Evolutionary conservation across 2,329 filamentous ascomycete genomes (phyloP), one percentile per base, ranked within the genome.

Genomic region (Cordyceps javanica): DNA sequence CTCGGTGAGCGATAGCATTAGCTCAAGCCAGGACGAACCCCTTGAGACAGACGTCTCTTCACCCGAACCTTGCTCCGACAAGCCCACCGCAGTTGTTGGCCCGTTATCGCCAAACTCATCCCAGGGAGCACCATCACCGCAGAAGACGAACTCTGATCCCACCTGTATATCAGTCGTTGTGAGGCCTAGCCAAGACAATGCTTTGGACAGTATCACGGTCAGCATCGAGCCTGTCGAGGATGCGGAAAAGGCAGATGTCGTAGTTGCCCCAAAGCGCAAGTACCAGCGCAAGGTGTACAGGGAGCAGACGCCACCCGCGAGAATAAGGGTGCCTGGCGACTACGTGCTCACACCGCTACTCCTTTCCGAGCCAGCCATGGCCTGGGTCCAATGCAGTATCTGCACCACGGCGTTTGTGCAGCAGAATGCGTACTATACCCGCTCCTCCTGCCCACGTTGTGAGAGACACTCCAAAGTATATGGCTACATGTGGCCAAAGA

Each of bases 401-500:
- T 99, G 94, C 73, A 82, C 83, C 51, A 81, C 81, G 1, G 84
- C 87, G 60, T 99, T 97, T 68, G 88, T 97, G 6, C 93, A 97
- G 70, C 81, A 85, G 41, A 89, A 97, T 62, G 91, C 90, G 0
- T 97, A 96, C 70, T 87, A 87, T 62, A 97, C 92, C 1, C 85
- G 88, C 54, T 86, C 88, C 50, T 88, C 90, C 16, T 99, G 94
- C 69, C 92, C 91, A 4, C 85, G 94, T 7, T 99, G 94, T 71
- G 94, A 99, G 74, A 84, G 94, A 0, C 94, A 99, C 68, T 95
- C 90, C 16, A 97, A 96, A 75, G 76, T 99, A 0, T 99, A 97
- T 69, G 95, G 95, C 0, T 97, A 89, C 68, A 80, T 88, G 58
- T 99, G 94, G 94, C 94, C 94, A 6, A 97, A 99, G 76, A 97